phyloP scores from a whole-genome alignment of 2,329 filamentous ascomycete species.

The Cladophialophora yegresii region DNA sequence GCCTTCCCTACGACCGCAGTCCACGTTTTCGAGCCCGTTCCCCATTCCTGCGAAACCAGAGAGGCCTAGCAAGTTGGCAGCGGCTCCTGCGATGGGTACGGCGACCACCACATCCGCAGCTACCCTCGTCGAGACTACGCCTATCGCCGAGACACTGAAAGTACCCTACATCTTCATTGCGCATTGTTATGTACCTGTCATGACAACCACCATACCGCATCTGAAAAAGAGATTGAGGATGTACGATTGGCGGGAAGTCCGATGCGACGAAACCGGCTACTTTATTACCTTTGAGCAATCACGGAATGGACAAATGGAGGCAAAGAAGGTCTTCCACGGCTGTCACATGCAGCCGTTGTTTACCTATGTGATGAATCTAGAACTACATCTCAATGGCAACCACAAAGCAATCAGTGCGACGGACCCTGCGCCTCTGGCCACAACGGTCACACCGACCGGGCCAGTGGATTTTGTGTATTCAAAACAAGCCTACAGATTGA shows the following conservation, averaged over 20 bases:
- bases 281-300: constrained; percentile 88
- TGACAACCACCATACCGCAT: constrained; percentile 82
- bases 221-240: constrained; percentile 85
- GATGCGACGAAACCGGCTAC: constrained; percentile 82
- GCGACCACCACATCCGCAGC: not conserved
- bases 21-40: constrained; percentile 37
- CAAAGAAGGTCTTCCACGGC: constrained; percentile 74
- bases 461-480: constrained; percentile 33
- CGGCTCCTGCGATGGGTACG: not conserved
- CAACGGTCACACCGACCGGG: constrained; percentile 12
- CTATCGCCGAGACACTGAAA: constrained; percentile 69
- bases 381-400: constrained; percentile 70
- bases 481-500: constrained; percentile 50
- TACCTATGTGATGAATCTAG: constrained; percentile 91
- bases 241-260: constrained; percentile 77
- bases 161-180: constrained; percentile 88
- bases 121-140: constrained; percentile 62
- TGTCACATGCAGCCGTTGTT: constrained; percentile 84
- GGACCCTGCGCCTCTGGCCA: constrained; percentile 19
- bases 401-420: constrained; percentile 60
- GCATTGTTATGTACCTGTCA: constrained; percentile 81
- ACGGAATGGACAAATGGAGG: constrained; percentile 73
- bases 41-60: constrained; percentile 36
- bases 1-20: constrained; percentile 42
- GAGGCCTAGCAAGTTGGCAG: constrained; percentile 42